phyloP scores from a whole-genome alignment of 495 filamentous ascomycete genomes.

The Daldinia grandis region DNA sequence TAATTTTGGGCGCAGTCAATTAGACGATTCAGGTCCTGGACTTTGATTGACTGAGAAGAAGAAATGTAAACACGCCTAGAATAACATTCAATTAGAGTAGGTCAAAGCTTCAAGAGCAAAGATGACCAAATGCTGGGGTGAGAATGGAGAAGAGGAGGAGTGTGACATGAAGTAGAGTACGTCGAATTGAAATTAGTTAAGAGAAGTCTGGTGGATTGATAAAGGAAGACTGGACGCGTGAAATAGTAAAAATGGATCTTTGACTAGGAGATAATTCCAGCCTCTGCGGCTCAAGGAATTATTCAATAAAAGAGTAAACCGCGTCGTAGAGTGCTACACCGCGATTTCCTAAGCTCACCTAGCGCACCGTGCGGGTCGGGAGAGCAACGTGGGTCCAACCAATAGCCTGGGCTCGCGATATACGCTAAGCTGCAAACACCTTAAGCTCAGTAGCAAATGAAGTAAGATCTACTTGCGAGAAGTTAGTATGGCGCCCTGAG shows the following conservation, averaged over 20 bases:
- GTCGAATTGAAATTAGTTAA: neutral
- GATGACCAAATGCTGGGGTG: neutral
- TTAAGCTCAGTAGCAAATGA: neutral
- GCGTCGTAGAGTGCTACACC: constrained; percentile 37
- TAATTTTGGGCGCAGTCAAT: neutral
- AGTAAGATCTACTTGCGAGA: neutral
- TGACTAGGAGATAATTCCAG: neutral
- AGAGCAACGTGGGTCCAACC: constrained; percentile 23
- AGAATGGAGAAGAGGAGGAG: neutral
- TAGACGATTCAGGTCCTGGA: neutral
- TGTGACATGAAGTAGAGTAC: neutral
- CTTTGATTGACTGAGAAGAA: neutral
- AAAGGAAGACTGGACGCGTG: constrained; percentile 1
- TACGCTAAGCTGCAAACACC: neutral
- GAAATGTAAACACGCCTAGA: constrained; percentile 27
- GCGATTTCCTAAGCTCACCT: constrained; percentile 22
- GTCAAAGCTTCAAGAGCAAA: neutral
- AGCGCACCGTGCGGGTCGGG: constrained; percentile 4
- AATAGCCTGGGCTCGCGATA: constrained; percentile 1
- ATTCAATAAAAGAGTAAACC: constrained; percentile 18
- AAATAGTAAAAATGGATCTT: neutral
- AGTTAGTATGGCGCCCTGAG: neutral
- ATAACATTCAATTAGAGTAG: neutral
- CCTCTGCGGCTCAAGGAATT: constrained; percentile 4
- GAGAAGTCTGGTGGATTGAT: neutral